Evolutionary conservation across 2,329 filamentous ascomycete species (phyloP), one percentile per base, ranked within the genome.

Genomic region (Graphilbum sp.): DNA sequence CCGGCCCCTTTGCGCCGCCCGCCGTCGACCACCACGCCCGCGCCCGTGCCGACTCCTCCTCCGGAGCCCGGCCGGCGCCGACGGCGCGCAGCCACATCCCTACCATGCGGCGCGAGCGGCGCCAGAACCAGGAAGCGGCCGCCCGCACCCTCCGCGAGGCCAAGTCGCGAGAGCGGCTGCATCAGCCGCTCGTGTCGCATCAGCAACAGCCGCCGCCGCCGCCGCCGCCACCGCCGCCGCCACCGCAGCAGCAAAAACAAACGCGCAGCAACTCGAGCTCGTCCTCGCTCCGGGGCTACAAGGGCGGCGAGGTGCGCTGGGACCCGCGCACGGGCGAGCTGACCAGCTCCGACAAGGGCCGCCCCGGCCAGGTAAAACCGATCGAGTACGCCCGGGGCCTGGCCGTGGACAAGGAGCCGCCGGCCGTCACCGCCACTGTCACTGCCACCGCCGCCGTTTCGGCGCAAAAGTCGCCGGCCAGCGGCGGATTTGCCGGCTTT

Each of bases 241-340:
- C 9, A n/a, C 50, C 52, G 15, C 50, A 53, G n/a, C n/a, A n/a
- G n/a, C n/a, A n/a, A n/a, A n/a, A n/a, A n/a, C n/a, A n/a, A n/a
- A n/a, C n/a, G 19, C 46, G 44, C 19, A 45, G 38, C n/a, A 32
- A 41, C 17, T 41, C 35, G 10, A 41, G 35, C 7, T 24, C 35
- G 2, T 40, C 37, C 15, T 43, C 43, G 2, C 40, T 20, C 19
- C 44, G 45, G 7, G 43, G 43, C n/a, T 49, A 48, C 27, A 50
- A 54, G 34, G 52, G 51, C 24, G 53, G 55, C 36, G 62, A 67
- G 42, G 64, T 63, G 18, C 60, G 63, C 45, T 80, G 75, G 75
- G 75, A 83, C 55, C 68, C 69, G 35, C 72, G 69, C 50, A 77
- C 77, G 3, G 76, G 74, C 9, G 76, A 81, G 49, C 70, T 73